Evolutionary conservation across 257 asterid species (phyloP), one percentile per base, ranked within the genome.

Genomic region (Scutellaria baicalensis): DNA sequence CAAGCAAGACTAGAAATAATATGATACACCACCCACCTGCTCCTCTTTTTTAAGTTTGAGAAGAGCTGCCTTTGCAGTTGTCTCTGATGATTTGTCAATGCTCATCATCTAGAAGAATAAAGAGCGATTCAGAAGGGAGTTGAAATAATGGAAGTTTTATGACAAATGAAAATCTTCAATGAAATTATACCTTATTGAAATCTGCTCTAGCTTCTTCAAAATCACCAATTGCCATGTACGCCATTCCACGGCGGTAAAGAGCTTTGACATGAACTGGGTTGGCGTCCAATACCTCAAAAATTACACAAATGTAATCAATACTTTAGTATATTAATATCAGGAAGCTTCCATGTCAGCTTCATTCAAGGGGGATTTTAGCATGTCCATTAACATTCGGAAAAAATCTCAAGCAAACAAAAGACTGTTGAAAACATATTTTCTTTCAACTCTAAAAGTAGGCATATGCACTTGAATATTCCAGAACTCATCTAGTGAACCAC

Each of bases 221-320:
- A 77, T 89, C 95, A 69, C 97, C 97, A 51, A 79, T 84, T 9
- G 90, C 81, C 92, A 89, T 84, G 81, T 81, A 81, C 40, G 99
- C 97, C 99, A 91, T 94, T 75, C 98, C 99, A 17, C 99, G 96
- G 33, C 97, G 89, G 79, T 91, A 94, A 59, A 89, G 89, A 70
- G 95, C 97, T 89, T 94, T 91, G 45, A 86, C 91, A 63, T 94
- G 97, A 73, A 73, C 88, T 13, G 98, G 97, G 79, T 89, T 94
- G 66, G 93, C 75, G 20, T 91, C 99, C 80, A 94, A 79, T 43
- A 91, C 99, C 97, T 94, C 57, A 70, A n/a, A 44, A 63, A 20
- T 21, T 35, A 57, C 20, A 50, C 23, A 73, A 27, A 45, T 42
- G 10, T 33, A 49, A 62, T 56, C 64, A 68, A 68, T 33, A 39